phyloP scores from a whole-genome alignment of 345 rosid species.

The Murraya koenigii region DNA sequence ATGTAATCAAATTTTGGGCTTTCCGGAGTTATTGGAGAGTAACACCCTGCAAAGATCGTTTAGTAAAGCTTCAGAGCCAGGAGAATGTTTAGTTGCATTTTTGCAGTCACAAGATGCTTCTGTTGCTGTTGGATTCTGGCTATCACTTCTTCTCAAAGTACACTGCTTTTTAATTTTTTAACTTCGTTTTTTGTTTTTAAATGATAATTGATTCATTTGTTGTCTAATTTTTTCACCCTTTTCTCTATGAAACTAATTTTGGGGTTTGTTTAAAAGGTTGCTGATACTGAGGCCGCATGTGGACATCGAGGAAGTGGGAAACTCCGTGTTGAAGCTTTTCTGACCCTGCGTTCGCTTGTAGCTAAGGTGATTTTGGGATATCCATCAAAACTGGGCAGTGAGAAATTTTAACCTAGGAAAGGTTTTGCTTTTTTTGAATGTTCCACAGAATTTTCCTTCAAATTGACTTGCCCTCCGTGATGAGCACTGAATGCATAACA shows the following conservation, averaged over 20 bases:
- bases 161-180: background rate
- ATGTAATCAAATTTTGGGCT: constrained; percentile 49
- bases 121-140: constrained; percentile 92
- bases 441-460: background rate
- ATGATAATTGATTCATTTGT: constrained; percentile 8
- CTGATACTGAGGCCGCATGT: constrained; percentile 74
- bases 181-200: background rate
- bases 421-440: background rate
- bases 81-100: constrained; percentile 76
- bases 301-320: constrained; percentile 87
- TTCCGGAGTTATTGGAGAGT: constrained; percentile 52
- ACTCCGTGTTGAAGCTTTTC: constrained; percentile 74
- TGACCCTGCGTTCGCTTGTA: constrained; percentile 71
- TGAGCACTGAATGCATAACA: background rate
- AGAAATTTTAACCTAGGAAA: background rate
- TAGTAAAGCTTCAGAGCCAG: constrained; percentile 23
- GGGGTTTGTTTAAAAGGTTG: constrained; percentile 54
- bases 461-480: background rate
- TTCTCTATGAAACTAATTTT: constrained; percentile 12
- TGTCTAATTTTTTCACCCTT: background rate
- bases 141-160: constrained; percentile 89
- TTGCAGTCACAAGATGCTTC: constrained; percentile 75
- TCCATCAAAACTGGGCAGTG: background rate
- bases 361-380: constrained; percentile 63
- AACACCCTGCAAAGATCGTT: constrained; percentile 28